These are phyloP conservation scores for Trichosanthes cucumerina DNA, from an alignment of 306 rosid species.

Conservation along the genomic window DNA sequence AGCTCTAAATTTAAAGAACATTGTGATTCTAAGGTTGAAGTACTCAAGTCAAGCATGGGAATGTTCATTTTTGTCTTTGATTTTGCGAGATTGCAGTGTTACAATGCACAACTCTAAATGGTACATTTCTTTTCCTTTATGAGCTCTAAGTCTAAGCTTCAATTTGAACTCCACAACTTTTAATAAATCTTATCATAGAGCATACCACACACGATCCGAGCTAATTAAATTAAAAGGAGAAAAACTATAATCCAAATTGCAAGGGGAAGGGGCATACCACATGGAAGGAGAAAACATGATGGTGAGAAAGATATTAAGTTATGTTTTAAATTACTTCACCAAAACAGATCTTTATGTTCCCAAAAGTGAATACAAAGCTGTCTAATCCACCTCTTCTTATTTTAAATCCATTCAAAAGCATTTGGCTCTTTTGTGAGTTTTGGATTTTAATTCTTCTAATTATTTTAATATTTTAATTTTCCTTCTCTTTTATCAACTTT, in stretches of 20 bases:
- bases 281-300: constrained; percentile 2
- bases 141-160: too few relatives aligned
- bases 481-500: not conserved
- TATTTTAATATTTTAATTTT: not conserved
- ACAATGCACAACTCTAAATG: too few relatives aligned
- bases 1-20: too few relatives aligned
- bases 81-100: too few relatives aligned
- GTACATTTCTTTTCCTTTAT: too few relatives aligned
- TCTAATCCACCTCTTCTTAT: constrained; percentile 1
- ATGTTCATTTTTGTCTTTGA: too few relatives aligned
- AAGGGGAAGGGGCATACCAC: not conserved
- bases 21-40: too few relatives aligned
- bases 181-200: not conserved
- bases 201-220: not conserved
- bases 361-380: constrained; percentile 9
- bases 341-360: constrained; percentile 9
- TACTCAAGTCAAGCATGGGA: too few relatives aligned
- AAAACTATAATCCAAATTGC: not conserved
- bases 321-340: not conserved
- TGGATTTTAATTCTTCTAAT: not conserved
- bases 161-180: too few relatives aligned
- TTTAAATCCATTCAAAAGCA: not conserved
- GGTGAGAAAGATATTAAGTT: not conserved
- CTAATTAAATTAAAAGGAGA: not conserved
- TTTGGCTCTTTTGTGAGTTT: not conserved